Conservation (phyloP, 371 early-diverging fungal species). For the Mortierella sp. region DNA sequence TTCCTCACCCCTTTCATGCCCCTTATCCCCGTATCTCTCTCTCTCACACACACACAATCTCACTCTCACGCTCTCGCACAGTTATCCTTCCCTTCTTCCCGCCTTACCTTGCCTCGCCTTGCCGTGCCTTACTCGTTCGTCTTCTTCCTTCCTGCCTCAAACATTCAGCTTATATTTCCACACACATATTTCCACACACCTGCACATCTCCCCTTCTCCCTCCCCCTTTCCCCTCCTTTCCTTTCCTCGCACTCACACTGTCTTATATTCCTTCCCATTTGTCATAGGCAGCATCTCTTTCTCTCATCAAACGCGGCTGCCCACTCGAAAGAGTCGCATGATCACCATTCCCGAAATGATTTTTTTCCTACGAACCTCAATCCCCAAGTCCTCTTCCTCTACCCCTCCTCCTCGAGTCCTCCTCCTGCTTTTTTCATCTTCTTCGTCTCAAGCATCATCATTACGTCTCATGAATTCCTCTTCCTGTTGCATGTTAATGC, state of each 20-base stretch:
- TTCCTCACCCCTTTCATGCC: neutral
- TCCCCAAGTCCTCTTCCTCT: neutral
- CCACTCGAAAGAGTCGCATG: neutral
- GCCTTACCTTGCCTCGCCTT: neutral
- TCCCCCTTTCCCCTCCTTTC: neutral
- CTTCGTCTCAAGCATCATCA: neutral
- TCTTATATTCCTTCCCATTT: neutral
- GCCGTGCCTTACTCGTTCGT: neutral
- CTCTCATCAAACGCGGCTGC: neutral
- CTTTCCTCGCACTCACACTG: neutral
- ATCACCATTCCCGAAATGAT: neutral
- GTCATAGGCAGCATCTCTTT: neutral
- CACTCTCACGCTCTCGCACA: constrained; percentile 6
- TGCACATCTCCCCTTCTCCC: neutral
- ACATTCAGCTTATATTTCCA: neutral
- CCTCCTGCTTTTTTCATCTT: neutral
- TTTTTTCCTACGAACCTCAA: neutral
- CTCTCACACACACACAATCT: neutral
- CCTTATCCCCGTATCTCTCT: neutral
- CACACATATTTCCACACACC: neutral
- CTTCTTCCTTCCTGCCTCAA: neutral
- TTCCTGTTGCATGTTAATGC: no score
- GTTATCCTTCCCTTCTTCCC: neutral
- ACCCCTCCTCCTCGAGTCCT: no score
- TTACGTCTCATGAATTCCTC: neutral